Evolutionary conservation across 768 basidiomycete species (phyloP).

Genomic region (Podaxis sp.): DNA sequence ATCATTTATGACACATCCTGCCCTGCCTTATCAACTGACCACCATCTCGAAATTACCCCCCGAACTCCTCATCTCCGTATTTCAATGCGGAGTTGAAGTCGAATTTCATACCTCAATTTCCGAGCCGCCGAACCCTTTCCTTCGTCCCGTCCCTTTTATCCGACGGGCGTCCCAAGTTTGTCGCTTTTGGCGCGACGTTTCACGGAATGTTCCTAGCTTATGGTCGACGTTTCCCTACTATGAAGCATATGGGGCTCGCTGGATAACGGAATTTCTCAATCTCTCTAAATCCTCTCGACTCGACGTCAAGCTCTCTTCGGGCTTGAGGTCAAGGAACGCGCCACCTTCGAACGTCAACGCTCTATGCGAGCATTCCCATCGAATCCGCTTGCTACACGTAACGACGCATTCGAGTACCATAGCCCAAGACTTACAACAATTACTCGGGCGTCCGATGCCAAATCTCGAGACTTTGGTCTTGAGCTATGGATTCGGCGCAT

Average conservation of each 20-base stretch:
- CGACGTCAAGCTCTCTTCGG: conserved; percentile 3
- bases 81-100: not conserved
- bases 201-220: not conserved
- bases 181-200: not conserved
- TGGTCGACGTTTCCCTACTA: conserved; percentile 1
- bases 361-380: not conserved
- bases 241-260: not conserved
- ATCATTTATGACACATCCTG: not conserved
- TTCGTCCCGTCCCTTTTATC: not conserved
- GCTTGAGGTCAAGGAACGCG: not conserved
- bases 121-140: conserved; percentile 2
- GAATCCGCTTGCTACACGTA: not conserved
- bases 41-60: conserved; percentile 5
- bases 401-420: not conserved
- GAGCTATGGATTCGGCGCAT: conserved; percentile 1
- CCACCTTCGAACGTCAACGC: not conserved
- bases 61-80: conserved; percentile 6
- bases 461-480: conserved; percentile 1
- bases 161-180: conserved; percentile 8
- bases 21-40: not conserved
- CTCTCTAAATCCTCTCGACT: not conserved
- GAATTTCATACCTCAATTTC: not conserved
- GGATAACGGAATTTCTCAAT: not conserved
- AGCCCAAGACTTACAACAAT: not conserved
- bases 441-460: not conserved